Base-by-base conservation (phyloP, 352 stramenopile species). In the Globisporangium polare region DNA sequence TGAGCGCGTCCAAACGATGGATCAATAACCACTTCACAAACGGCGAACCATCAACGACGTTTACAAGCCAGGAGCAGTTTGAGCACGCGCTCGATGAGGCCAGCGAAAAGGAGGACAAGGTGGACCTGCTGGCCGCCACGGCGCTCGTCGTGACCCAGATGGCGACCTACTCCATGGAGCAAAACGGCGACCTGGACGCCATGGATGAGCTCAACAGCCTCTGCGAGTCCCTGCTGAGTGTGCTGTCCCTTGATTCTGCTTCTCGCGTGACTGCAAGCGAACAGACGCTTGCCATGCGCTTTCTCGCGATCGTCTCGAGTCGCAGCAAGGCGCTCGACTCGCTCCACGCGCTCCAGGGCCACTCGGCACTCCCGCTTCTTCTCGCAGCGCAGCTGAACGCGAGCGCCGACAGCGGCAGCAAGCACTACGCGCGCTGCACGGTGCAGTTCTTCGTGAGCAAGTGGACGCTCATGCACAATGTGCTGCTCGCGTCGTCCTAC, bases 391-490 rank as follows among this genome's bases (percentile, higher is more conserved):
- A 22, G 20, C 75, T 60, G 66, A 85, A 83, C 22, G 10, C 35
- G 27, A 52, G 49, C 31, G n/a, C 15, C 3, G n/a, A 24, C 17
- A 46, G 26, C 27, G 51, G 55, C 7, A 64, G 47, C 43, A 58
- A 57, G 53, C 64, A 66, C 31, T 42, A 76, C 58, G 33, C 59
- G 65, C 18, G 65, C 69, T 67, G 72, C 73, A 24, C 57, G 52
- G 35, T 89, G 51, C 50, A 67, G 42, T 72, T 85, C 56, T 77
- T 77, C 46, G 69, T 58, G 0, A 85, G 64, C 68, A 83, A 89
- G 63, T 92, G 80, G 83, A 54, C 65, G 1, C 31, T 90, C 15
- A 64, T 90, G 18, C 69, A 83, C 53, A 64, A 75, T 20, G 73
- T 87, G 31, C 29, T 94, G 17, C 50, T 74, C 57, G 68, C 69